Base-by-base conservation (phyloP, 495 filamentous ascomycete genomes). In the Lepraria neglecta region DNA sequence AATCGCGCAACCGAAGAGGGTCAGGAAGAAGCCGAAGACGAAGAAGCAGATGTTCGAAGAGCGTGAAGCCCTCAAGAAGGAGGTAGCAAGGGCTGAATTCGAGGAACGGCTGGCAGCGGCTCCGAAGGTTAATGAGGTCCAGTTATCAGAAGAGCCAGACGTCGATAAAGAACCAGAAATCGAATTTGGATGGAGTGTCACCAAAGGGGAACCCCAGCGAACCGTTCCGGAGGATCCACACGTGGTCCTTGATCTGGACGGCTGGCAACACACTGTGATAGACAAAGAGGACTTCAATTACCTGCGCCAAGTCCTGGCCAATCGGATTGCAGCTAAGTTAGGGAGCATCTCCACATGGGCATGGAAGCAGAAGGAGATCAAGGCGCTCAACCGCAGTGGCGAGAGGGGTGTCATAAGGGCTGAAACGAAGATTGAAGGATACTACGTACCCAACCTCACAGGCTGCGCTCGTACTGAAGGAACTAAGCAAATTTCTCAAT, bases 401-500 rank as follows among this genome's bases (percentile, higher is more conserved):
- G 75, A 78, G 10, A 75, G 65, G 64, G 84, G 85, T 3, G 72
- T 81, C 1, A 74, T 80, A 15, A 80, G 76, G 35, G 71, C 75
- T 17, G 72, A 77, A 58, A 80, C 80, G 55, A 77, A 73, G 57
- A 95, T 97, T 56, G 82, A 88, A 50, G 95, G 92, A 43, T 96
- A 97, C 68, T 96, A 96, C 70, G 87, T 96, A 19, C 82, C 88
- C 1, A 99, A 97, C 62, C 56, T 75, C 0, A 87, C 89, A 30
- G 94, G 94, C 38, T 87, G 83, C 67, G 92, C 94, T 44, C 83
- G 94, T 60, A 97, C 94, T 0, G 91, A 97, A 79, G 91, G 91
- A 21, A 85, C 87, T 55, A 92, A 91, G 74, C 92, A 90, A 75
- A 97, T 99, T 46, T 80, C 94, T 48, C 91, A 99, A 68, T 87